Conservation (phyloP, 225 moss, liverwort and hornwort species). For the Sphagnum tenellum region DNA sequence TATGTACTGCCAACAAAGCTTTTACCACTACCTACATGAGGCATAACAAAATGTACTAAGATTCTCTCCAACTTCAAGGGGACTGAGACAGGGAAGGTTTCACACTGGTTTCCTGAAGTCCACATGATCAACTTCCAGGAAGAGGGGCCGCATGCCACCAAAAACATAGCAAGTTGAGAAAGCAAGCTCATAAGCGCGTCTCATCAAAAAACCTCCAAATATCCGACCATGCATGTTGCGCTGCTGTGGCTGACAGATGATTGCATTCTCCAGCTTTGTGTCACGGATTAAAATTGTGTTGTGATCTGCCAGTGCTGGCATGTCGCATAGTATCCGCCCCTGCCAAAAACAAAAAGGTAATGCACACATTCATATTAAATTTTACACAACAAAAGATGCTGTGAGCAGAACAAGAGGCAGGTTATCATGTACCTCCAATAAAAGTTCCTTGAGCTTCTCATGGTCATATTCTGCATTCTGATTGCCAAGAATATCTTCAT, state of each 20-base stretch:
- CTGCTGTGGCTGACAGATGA: slow-evolving; percentile 95
- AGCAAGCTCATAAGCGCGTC: slow-evolving; percentile 83
- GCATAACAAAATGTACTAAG: no score
- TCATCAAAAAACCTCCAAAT: slow-evolving; percentile 95
- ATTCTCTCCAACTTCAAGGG: no score
- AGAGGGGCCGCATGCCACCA: slow-evolving; percentile 61
- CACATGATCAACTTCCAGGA: slow-evolving; percentile 87
- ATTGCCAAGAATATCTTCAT: slow-evolving; percentile 8
- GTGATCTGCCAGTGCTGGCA: slow-evolving; percentile 90
- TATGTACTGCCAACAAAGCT: neutral
- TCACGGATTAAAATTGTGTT: slow-evolving; percentile 62
- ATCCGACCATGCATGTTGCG: slow-evolving; percentile 97
- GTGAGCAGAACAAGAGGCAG: neutral
- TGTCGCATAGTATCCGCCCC: slow-evolving; percentile 76
- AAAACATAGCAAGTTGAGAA: slow-evolving; percentile 93
- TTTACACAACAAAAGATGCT: slow-evolving; percentile 7
- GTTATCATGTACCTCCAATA: no score
- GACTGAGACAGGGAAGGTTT: neutral
- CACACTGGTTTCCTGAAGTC: slow-evolving; percentile 83
- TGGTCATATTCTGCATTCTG: no score
- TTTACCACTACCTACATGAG: no score
- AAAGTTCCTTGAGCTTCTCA: no score
- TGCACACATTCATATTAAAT: no score
- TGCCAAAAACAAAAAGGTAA: slow-evolving; percentile 10
- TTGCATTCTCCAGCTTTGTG: slow-evolving; percentile 77